A percentile compares a stretch with the other conserved stretches of the same genome.
phyloP scores from a whole-genome alignment of 352 stramenopile species.

The Phytophthora pisi region DNA sequence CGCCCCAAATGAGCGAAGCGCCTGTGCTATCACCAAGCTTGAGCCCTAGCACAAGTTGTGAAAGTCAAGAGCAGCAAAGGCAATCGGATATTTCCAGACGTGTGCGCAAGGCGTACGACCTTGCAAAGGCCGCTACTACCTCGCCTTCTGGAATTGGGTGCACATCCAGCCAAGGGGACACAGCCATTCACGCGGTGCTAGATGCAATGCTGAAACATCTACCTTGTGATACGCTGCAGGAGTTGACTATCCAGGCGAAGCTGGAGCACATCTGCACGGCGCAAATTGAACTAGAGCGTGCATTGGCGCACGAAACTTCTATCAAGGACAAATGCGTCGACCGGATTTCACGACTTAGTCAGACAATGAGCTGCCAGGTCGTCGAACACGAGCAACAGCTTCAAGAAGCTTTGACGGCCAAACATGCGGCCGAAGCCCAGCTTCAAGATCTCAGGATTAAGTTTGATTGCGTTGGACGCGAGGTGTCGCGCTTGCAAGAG shows the following conservation, averaged over 20 bases:
- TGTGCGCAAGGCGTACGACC: constrained; percentile 58
- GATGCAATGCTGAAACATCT: constrained; percentile 47
- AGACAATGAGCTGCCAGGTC: constrained; percentile 71
- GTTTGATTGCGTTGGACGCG: constrained; percentile 48
- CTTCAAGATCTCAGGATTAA: constrained; percentile 48
- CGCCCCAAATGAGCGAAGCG: not conserved
- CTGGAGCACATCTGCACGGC: constrained; percentile 41
- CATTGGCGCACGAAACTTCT: constrained; percentile 47
- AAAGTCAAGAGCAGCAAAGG: constrained; percentile 23
- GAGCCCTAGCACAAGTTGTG: constrained; percentile 23
- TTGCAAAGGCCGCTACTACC: constrained; percentile 45
- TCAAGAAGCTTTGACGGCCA: constrained; percentile 45
- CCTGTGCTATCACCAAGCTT: constrained; percentile 15
- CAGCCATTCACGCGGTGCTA: constrained; percentile 30
- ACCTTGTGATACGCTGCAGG: constrained; percentile 16
- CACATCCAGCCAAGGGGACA: constrained; percentile 16
- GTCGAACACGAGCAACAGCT: constrained; percentile 70
- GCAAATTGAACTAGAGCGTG: constrained; percentile 42
- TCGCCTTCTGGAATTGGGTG: not conserved
- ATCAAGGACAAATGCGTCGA: constrained; percentile 78
- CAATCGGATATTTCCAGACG: constrained; percentile 45
- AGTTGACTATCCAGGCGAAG: constrained; percentile 54
- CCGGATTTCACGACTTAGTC: constrained; percentile 69
- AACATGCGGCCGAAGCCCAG: constrained; percentile 38
- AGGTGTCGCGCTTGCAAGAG: constrained; percentile 50